Conservation (phyloP, 139 green algal species). For the Coccomyxa sp. region DNA sequence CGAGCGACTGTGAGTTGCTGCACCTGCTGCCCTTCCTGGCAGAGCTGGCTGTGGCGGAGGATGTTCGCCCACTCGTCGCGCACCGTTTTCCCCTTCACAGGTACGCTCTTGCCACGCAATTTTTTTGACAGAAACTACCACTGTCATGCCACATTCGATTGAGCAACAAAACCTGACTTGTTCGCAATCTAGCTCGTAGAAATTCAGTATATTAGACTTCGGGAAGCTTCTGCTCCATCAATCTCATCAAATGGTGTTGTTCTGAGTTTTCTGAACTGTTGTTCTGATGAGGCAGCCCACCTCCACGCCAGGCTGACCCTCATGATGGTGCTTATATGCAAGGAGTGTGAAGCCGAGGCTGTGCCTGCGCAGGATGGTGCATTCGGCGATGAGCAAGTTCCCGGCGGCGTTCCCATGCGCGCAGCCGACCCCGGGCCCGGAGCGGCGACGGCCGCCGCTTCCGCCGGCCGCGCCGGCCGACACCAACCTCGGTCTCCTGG, state of each 20-base stretch:
- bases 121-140: too few species aligned
- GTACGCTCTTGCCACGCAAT: background rate
- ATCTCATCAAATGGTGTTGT: too few species aligned
- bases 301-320: too few species aligned
- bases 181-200: too few species aligned
- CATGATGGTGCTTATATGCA: too few species aligned
- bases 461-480: too few species aligned
- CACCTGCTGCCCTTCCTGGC: conserved; percentile 88
- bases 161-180: background rate
- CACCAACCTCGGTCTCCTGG: background rate
- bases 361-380: background rate
- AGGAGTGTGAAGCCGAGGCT: background rate
- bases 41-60: conserved; percentile 44
- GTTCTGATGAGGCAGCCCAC: too few species aligned
- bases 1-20: conserved; percentile 72
- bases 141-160: background rate
- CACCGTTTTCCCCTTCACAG: conserved; percentile 35
- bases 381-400: background rate
- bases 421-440: too few species aligned
- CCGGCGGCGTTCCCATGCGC: background rate
- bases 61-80: conserved; percentile 71
- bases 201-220: too few species aligned
- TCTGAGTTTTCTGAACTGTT: too few species aligned
- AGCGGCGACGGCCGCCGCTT: background rate
- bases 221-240: too few species aligned